Percentiles rank a stretch among this genome's conserved stretches.
These are phyloP conservation scores for Blastobotrys terrestris DNA, from an alignment of 805 yeast species.

Conservation along the genomic window DNA sequence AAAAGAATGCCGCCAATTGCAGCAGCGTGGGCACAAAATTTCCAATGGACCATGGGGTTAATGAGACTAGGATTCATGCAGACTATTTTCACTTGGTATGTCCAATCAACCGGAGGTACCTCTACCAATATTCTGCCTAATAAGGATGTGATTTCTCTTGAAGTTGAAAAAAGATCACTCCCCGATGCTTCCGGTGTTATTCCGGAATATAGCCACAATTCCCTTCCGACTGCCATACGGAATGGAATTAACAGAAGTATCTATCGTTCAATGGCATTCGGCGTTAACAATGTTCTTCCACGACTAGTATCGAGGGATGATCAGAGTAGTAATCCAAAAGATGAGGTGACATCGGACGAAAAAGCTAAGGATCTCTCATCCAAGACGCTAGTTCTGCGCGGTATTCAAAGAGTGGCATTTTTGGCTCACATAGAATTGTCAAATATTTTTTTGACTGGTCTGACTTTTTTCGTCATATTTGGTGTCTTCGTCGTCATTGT, in stretches of 20 bases:
- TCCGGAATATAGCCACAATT: conserved; percentile 12
- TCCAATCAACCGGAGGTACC: conserved; percentile 88
- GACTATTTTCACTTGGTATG: conserved; percentile 82
- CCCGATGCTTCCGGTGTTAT: conserved; percentile 15
- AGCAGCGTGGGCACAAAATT: conserved; percentile 96
- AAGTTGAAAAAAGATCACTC: conserved; percentile 50
- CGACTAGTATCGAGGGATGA: conserved; percentile 7
- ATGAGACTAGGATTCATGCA: conserved; percentile 74
- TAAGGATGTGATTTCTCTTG: conserved; percentile 60
- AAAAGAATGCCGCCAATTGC: conserved; percentile 92
- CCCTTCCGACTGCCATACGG: conserved; percentile 4
- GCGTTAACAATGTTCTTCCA: conserved; percentile 4
- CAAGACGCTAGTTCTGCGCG: conserved; percentile 76
- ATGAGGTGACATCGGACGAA: conserved; percentile 40
- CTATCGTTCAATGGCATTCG: conserved; percentile 11
- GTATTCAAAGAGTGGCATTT: conserved; percentile 87
- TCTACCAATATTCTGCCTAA: conserved; percentile 71
- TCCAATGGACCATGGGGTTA: conserved; percentile 94
- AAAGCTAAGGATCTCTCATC: conserved; percentile 50
- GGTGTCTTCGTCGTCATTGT: conserved; percentile 5
- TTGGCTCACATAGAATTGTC: conserved; percentile 82
- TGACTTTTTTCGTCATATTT: conserved; percentile 25
- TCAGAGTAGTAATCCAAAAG: background rate
- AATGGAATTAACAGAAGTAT: conserved; percentile 11
- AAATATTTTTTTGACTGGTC: conserved; percentile 77